These are phyloP conservation scores for Tripterygium wilfordii DNA, from an alignment of 177 flowering plant genomes.

Conservation along the genomic window DNA sequence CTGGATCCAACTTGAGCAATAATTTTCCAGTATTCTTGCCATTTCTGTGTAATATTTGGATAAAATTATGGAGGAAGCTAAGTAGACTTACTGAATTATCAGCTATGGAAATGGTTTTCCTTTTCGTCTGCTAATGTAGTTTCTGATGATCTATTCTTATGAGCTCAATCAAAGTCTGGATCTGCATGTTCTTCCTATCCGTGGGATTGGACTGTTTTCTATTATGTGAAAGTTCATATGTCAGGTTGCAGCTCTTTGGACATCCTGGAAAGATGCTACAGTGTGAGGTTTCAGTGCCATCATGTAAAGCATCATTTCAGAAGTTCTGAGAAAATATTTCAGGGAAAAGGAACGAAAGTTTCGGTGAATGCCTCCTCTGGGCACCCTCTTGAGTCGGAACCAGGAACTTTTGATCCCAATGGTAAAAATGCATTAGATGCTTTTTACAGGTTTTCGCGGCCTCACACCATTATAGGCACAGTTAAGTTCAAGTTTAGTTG, in stretches of 20 bases:
- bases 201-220: no score
- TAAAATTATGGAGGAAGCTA: no score
- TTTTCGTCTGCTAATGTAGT: no score
- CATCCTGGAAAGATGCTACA: conserved; percentile 10
- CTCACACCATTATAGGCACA: conserved; percentile 95
- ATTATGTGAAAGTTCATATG: conserved; percentile 18
- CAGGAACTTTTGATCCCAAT: conserved; percentile 39
- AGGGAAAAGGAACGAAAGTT: conserved; percentile 18
- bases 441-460: conserved; percentile 88
- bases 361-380: conserved; percentile 49
- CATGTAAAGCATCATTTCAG: conserved; percentile 13
- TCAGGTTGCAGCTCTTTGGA: conserved; percentile 21
- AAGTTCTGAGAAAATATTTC: conserved; percentile 8
- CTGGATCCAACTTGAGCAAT: no score
- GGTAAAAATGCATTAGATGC: conserved; percentile 39
- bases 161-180: no score
- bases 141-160: no score
- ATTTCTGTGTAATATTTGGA: no score
- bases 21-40: no score
- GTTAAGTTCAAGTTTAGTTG: conserved; percentile 44
- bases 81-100: no score
- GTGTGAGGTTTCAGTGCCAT: conserved; percentile 18
- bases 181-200: no score
- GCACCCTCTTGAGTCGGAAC: conserved; percentile 60
- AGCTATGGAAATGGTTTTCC: no score